Evolutionary conservation across 2,329 filamentous ascomycete species (phyloP).

Genomic region (Stachybotrys elegans): DNA sequence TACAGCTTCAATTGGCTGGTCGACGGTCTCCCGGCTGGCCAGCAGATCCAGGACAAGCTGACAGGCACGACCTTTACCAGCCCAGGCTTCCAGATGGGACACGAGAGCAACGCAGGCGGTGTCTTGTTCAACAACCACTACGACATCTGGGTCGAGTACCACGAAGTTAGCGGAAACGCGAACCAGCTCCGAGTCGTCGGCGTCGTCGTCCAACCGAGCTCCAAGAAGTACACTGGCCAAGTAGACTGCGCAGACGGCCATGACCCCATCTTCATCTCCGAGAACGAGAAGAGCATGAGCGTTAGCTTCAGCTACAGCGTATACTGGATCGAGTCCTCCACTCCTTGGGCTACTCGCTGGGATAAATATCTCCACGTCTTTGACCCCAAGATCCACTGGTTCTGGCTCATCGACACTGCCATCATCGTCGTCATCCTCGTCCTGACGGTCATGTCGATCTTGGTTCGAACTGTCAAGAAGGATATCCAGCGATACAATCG

Average conservation of each 20-base stretch:
- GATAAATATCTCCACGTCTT: constrained; percentile 98
- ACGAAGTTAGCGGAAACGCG: constrained; percentile 62
- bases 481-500: constrained; percentile 97
- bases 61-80: constrained; percentile 80
- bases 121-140: constrained; percentile 86
- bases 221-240: constrained; percentile 53
- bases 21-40: constrained; percentile 87
- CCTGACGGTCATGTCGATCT: constrained; percentile 86
- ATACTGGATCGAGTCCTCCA: constrained; percentile 77
- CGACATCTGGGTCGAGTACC: constrained; percentile 89
- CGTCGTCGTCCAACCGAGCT: constrained; percentile 80
- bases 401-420: constrained; percentile 93
- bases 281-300: constrained; percentile 44
- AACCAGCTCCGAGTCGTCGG: constrained; percentile 84
- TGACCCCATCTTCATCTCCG: constrained; percentile 57
- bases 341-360: constrained; percentile 95
- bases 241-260: constrained; percentile 59
- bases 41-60: constrained; percentile 70
- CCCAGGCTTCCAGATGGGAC: constrained; percentile 80
- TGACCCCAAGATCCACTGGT: constrained; percentile 98
- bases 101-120: constrained; percentile 46
- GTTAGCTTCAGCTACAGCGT: constrained; percentile 92
- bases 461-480: constrained; percentile 82
- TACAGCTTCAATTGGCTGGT: constrained; percentile 96
- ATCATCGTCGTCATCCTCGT: constrained; percentile 91